Evolutionary conservation across 148 eudicot species (phyloP).

Genomic region (Camellia granthamiana): DNA sequence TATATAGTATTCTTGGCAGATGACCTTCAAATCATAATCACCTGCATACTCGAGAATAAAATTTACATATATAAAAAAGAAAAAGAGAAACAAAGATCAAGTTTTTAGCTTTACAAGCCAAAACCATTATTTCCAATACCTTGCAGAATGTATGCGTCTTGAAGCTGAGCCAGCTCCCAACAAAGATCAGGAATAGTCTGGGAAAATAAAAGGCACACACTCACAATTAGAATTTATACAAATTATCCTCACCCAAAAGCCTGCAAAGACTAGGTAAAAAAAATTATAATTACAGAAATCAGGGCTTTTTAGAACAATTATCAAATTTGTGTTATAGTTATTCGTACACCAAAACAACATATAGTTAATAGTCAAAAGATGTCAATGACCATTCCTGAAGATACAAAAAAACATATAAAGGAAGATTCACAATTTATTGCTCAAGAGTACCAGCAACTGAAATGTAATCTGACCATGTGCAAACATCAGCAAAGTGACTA

Average conservation of each 20-base stretch:
- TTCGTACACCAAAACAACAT: background rate
- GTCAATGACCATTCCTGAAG: background rate
- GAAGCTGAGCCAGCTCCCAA: constrained; percentile 98
- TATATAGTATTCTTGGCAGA: constrained; percentile 95
- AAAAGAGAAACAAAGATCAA: background rate
- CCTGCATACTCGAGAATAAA: constrained; percentile 35
- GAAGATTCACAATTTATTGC: background rate
- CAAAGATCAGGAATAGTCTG: constrained; percentile 96
- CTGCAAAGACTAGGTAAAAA: background rate
- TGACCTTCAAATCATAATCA: constrained; percentile 97
- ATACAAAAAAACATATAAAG: background rate
- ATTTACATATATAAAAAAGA: background rate
- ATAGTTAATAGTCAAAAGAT: background rate
- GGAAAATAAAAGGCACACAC: constrained; percentile 8
- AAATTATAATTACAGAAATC: background rate
- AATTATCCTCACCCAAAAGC: constrained; percentile 8
- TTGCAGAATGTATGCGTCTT: constrained; percentile 97
- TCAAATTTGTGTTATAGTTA: background rate
- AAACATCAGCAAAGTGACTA: background rate
- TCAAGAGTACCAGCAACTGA: background rate
- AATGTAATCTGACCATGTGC: background rate
- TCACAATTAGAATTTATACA: constrained; percentile 4
- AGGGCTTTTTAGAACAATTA: background rate
- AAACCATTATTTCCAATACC: constrained; percentile 35
- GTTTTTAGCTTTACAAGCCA: background rate